Evolutionary conservation across 2,329 filamentous ascomycete genomes (phyloP).

Genomic region (Aspergillus transmontanensis): DNA sequence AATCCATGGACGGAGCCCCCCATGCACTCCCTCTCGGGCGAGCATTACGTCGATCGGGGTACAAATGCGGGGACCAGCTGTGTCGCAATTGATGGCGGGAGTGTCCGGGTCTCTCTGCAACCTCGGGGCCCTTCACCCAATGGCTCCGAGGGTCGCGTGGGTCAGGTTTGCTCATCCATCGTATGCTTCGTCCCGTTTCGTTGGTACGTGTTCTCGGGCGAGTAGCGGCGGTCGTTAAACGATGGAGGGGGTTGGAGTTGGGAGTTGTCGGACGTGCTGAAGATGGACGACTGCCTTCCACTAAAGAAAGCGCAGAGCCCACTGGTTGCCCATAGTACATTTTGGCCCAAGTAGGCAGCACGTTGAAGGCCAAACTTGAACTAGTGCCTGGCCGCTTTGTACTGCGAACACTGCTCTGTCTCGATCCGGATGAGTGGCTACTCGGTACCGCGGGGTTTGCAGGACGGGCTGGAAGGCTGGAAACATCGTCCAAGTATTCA

Average conservation of each 20-base stretch:
- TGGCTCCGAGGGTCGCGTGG: slow-evolving; percentile 47
- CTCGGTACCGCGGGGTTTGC: slow-evolving; percentile 34
- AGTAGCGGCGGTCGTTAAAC: slow-evolving; percentile 35
- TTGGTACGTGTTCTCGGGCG: slow-evolving; percentile 29
- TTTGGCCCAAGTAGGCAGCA: slow-evolving; percentile 53
- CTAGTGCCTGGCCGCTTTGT: slow-evolving; percentile 45
- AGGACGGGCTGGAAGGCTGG: slow-evolving; percentile 37
- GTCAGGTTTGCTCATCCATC: slow-evolving; percentile 22
- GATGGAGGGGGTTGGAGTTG: slow-evolving; percentile 33
- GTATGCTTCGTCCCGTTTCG: slow-evolving; percentile 19
- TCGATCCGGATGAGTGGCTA: slow-evolving; percentile 49
- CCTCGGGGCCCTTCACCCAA: slow-evolving; percentile 40
- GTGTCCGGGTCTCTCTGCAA: slow-evolving; percentile 29
- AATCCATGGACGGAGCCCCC: slow-evolving; percentile 72
- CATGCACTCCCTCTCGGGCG: slow-evolving; percentile 62
- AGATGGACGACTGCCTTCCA: slow-evolving; percentile 35
- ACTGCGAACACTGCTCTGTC: slow-evolving; percentile 40
- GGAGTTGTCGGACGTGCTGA: slow-evolving; percentile 32
- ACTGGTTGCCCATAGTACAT: slow-evolving; percentile 70
- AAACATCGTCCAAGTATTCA: slow-evolving; percentile 40
- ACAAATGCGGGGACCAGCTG: slow-evolving; percentile 74
- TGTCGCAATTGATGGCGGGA: slow-evolving; percentile 54
- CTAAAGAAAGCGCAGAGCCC: slow-evolving; percentile 44
- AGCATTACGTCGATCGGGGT: slow-evolving; percentile 62
- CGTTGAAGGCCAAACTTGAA: slow-evolving; percentile 47